Percentiles rank a stretch among this genome's conserved stretches.
phyloP scores from a whole-genome alignment of 2,329 filamentous ascomycete species.

The Cordyceps cicadae region DNA sequence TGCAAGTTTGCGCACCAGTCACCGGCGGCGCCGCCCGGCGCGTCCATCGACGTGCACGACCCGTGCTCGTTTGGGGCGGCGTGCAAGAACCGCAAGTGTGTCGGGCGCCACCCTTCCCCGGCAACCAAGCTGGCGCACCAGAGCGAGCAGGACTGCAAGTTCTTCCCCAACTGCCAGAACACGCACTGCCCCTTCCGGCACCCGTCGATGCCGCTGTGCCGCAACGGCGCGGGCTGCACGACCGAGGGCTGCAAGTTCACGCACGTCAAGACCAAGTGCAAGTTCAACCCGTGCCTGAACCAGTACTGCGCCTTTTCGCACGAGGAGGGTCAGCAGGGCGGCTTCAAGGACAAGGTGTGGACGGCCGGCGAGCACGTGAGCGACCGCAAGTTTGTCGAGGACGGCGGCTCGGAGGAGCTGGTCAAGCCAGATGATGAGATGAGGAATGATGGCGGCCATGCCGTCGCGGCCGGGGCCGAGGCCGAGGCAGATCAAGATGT shows the following conservation, averaged over 20 bases:
- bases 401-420: slow-evolving; percentile 59
- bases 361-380: slow-evolving; percentile 72
- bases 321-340: slow-evolving; percentile 78
- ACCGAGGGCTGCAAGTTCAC: slow-evolving; percentile 80
- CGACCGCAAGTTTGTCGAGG: slow-evolving; percentile 79
- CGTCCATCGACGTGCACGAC: slow-evolving; percentile 69
- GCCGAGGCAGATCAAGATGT: slow-evolving; percentile 32
- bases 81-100: slow-evolving; percentile 94
- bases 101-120: slow-evolving; percentile 83
- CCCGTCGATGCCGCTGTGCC: slow-evolving; percentile 75
- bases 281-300: slow-evolving; percentile 86
- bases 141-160: slow-evolving; percentile 79
- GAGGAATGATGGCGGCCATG: slow-evolving; percentile 28
- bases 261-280: slow-evolving; percentile 77
- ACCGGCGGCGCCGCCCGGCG: slow-evolving; percentile 72
- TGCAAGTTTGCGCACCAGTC: slow-evolving; percentile 95
- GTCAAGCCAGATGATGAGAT: slow-evolving; percentile 51
- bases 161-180: slow-evolving; percentile 88
- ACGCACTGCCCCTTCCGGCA: slow-evolving; percentile 82
- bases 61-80: slow-evolving; percentile 77
- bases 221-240: slow-evolving; percentile 84
- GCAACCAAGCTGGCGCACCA: slow-evolving; percentile 72
- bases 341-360: slow-evolving; percentile 87
- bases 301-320: slow-evolving; percentile 84
- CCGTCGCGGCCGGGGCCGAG: slow-evolving; percentile 17